Percentiles rank a stretch among this genome's conserved stretches.
phyloP scores from a whole-genome alignment of 768 basidiomycete species.

The Rhodosporidiobolus odoratus region DNA sequence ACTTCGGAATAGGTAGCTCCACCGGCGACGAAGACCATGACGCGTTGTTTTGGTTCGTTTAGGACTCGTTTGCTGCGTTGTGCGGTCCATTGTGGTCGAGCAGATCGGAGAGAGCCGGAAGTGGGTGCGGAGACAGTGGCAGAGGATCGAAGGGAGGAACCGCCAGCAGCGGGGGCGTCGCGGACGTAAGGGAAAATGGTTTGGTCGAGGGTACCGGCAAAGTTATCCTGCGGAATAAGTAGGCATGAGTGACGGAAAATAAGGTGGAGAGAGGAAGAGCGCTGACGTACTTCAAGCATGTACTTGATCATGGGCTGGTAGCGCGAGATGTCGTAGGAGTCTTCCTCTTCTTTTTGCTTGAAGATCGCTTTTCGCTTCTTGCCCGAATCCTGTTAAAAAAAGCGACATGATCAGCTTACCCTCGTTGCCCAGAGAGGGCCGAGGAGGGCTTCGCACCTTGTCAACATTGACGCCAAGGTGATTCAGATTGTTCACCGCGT shows the following conservation, averaged over 20 bases:
- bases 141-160: slow-evolving; percentile 46
- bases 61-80: slow-evolving; percentile 47
- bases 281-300: slow-evolving; percentile 66
- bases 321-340: slow-evolving; percentile 93
- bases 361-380: slow-evolving; percentile 55
- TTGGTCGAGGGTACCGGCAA: slow-evolving; percentile 68
- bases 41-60: slow-evolving; percentile 57
- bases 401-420: not conserved
- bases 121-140: slow-evolving; percentile 46
- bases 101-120: slow-evolving; percentile 68
- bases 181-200: slow-evolving; percentile 81
- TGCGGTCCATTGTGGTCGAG: slow-evolving; percentile 44
- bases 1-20: slow-evolving; percentile 96
- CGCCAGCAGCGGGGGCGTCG: slow-evolving; percentile 55
- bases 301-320: slow-evolving; percentile 77
- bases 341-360: slow-evolving; percentile 74
- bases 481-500: slow-evolving; percentile 80
- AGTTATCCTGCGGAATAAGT: slow-evolving; percentile 62
- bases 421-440: not conserved
- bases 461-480: slow-evolving; percentile 76
- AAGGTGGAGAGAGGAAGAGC: not conserved
- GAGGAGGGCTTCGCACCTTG: slow-evolving; percentile 53
- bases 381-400: slow-evolving; percentile 56
- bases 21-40: slow-evolving; percentile 86
- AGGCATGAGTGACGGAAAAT: slow-evolving; percentile 1